Percentiles rank a stretch among this genome's conserved stretches.
phyloP scores from a whole-genome alignment of 768 basidiomycete genomes.

The Candolleomyces aberdarensis region DNA sequence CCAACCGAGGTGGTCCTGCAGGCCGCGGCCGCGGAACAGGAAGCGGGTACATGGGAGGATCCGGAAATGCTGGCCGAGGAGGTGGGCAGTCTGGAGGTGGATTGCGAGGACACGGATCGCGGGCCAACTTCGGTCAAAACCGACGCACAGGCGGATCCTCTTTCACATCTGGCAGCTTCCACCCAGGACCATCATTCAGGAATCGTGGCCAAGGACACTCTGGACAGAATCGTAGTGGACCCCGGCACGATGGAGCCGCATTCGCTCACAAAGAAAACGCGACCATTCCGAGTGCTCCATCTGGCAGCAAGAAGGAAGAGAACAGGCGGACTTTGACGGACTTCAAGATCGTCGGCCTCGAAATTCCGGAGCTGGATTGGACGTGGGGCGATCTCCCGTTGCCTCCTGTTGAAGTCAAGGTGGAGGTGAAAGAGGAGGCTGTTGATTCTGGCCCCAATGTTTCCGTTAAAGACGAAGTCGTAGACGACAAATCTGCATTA shows the following conservation, averaged over 20 bases:
- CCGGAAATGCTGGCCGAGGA: constrained; percentile 38
- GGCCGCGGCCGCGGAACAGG: constrained; percentile 35
- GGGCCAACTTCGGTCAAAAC: constrained; percentile 63
- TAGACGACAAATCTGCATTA: constrained; percentile 24
- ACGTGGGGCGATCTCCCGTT: constrained; percentile 70
- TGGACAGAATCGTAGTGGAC: constrained; percentile 25
- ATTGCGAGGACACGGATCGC: constrained; percentile 60
- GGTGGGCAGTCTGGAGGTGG: constrained; percentile 44
- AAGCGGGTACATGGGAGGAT: constrained; percentile 24
- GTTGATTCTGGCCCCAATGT: constrained; percentile 21
- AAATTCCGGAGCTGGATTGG: constrained; percentile 83
- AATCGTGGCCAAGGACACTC: constrained; percentile 62
- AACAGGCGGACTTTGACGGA: constrained; percentile 92
- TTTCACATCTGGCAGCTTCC: constrained; percentile 46
- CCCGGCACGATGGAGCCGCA: constrained; percentile 41
- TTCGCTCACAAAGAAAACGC: constrained; percentile 51
- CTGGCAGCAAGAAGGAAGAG: constrained; percentile 78
- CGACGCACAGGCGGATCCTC: constrained; percentile 61
- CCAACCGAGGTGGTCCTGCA: constrained; percentile 42
- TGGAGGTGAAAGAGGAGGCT: constrained; percentile 11
- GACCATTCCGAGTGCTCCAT: constrained; percentile 39
- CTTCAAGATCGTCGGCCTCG: constrained; percentile 93
- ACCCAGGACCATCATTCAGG: constrained; percentile 52
- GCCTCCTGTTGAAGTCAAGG: constrained; percentile 12
- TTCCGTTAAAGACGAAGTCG: constrained; percentile 31